Percentiles rank a stretch among this genome's conserved stretches.
Evolutionary conservation across 1,139 yeast species (phyloP).

Genomic region (Geotrichum cucujoidarum): DNA sequence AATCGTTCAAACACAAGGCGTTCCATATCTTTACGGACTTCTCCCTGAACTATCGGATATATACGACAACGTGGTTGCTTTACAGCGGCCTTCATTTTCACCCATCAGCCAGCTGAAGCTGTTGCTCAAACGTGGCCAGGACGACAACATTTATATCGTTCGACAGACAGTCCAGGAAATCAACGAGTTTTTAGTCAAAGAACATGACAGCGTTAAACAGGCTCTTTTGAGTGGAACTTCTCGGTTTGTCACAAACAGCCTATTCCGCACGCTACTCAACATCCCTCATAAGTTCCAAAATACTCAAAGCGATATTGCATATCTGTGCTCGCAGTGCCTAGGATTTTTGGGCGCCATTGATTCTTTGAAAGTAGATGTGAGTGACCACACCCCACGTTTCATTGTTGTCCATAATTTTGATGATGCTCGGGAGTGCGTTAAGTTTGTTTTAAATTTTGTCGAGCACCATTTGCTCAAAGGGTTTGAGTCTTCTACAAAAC

Average conservation of each 20-base stretch:
- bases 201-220: slow-evolving; percentile 47
- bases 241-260: slow-evolving; percentile 40
- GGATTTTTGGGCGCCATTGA: slow-evolving; percentile 80
- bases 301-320: slow-evolving; percentile 47
- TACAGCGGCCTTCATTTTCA: slow-evolving; percentile 1
- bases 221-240: slow-evolving; percentile 26
- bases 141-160: slow-evolving; percentile 72
- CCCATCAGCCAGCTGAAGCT: slow-evolving; percentile 10
- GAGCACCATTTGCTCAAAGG: slow-evolving; percentile 68
- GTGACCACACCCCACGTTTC: slow-evolving; percentile 43
- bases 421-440: slow-evolving; percentile 57
- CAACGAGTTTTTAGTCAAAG: slow-evolving; percentile 45
- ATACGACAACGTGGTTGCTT: slow-evolving; percentile 14
- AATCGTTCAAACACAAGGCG: slow-evolving; percentile 22
- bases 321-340: slow-evolving; percentile 61
- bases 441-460: slow-evolving; percentile 61
- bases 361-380: slow-evolving; percentile 52
- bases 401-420: slow-evolving; percentile 57
- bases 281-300: slow-evolving; percentile 42
- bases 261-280: slow-evolving; percentile 55
- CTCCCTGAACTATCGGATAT: slow-evolving; percentile 25
- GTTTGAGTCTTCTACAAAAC: slow-evolving; percentile 87
- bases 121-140: slow-evolving; percentile 47
- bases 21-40: slow-evolving; percentile 28
- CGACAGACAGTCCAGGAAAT: slow-evolving; percentile 73